A percentile compares a stretch with the other conserved stretches of the same genome.
These are phyloP conservation scores for Erigeron canadensis DNA, from an alignment of 129 eudicot species.

Conservation along the genomic window DNA sequence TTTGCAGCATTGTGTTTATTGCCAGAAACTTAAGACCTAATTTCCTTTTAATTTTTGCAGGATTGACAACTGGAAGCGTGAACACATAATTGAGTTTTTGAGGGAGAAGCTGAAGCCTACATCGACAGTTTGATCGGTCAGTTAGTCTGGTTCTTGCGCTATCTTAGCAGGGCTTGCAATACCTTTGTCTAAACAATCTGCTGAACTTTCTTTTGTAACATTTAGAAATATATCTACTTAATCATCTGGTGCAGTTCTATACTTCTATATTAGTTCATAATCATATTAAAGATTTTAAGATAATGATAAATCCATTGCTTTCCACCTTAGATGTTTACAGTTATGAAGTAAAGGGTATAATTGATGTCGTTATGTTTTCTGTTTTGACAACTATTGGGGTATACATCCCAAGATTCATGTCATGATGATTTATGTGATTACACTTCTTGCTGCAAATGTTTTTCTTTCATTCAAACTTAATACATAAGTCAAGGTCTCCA, in stretches of 20 bases:
- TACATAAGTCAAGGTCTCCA: conserved; percentile 2
- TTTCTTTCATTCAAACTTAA: neutral
- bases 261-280: conserved; percentile 10
- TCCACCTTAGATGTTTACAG: neutral
- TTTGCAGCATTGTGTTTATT: conserved; percentile 1
- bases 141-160: conserved; percentile 23
- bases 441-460: neutral
- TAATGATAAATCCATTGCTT: conserved; percentile 13
- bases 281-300: conserved; percentile 18
- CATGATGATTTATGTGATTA: neutral
- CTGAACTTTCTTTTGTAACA: conserved; percentile 8
- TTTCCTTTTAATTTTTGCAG: conserved; percentile 39
- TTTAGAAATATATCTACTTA: conserved; percentile 12
- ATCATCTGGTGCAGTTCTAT: conserved; percentile 17
- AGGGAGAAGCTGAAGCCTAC: conserved; percentile 72
- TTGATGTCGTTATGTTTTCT: neutral
- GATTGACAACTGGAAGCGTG: conserved; percentile 95
- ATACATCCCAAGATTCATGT: neutral
- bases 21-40: conserved; percentile 14
- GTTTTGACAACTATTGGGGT: neutral
- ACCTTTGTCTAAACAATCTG: neutral
- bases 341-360: neutral
- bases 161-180: conserved; percentile 1
- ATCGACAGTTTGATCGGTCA: conserved; percentile 37
- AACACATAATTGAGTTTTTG: conserved; percentile 79